These are phyloP conservation scores for Claviceps sp. DNA, from an alignment of 2,329 filamentous ascomycete species.

Conservation along the genomic window DNA sequence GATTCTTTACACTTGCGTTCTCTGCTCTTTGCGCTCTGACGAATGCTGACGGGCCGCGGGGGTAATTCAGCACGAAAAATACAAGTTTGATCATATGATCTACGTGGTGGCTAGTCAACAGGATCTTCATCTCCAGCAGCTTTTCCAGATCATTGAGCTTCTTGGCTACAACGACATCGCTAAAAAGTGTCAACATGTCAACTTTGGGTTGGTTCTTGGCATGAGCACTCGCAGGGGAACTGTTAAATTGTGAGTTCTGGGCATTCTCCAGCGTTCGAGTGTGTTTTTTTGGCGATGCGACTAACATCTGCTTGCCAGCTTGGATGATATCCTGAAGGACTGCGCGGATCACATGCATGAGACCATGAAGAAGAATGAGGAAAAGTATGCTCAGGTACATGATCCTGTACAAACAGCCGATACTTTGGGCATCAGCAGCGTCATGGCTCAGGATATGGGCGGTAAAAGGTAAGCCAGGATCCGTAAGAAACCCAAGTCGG, in stretches of 20 bases:
- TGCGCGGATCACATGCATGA: conserved; percentile 95
- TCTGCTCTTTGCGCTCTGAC: neutral
- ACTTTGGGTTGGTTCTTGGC: conserved; percentile 59
- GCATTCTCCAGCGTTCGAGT: neutral
- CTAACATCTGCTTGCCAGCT: neutral
- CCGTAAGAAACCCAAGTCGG: neutral
- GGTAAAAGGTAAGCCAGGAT: conserved; percentile 61
- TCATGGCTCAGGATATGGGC: conserved; percentile 97
- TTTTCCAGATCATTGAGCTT: conserved; percentile 60
- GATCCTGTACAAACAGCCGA: conserved; percentile 74
- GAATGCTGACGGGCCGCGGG: neutral
- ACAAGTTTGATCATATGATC: conserved; percentile 65
- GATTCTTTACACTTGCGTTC: neutral
- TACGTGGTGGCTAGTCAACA: conserved; percentile 64
- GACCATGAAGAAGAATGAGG: conserved; percentile 80
- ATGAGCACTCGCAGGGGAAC: conserved; percentile 62
- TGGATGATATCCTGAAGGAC: conserved; percentile 28
- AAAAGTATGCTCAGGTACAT: conserved; percentile 82
- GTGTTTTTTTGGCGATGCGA: neutral
- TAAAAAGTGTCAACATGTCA: conserved; percentile 57
- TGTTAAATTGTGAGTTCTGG: conserved; percentile 44
- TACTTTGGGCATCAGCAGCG: conserved; percentile 79
- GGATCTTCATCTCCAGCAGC: conserved; percentile 57
- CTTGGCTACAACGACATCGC: conserved; percentile 57
- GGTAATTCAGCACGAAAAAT: conserved; percentile 31